Evolutionary conservation across 2,329 filamentous ascomycete species (phyloP), one percentile per base, ranked within the genome.

Genomic region (Beauveria sp.): DNA sequence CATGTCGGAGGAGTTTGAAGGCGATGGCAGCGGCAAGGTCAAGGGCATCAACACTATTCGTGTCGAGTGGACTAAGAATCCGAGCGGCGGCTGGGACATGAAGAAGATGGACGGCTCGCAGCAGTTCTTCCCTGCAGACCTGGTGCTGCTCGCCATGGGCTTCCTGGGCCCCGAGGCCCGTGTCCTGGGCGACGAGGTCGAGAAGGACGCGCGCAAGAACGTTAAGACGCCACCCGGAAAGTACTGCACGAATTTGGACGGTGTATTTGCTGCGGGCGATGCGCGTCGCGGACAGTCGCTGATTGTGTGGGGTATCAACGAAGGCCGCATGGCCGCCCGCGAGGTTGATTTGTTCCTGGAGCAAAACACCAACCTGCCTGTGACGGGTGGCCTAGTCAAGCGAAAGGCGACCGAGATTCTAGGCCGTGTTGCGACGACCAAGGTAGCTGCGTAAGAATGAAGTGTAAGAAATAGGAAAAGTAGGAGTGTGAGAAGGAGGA

Each of bases 271-370:
- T 64, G 93, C 93, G 64, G 93, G 93, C 77, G 93, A 98, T 77
- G 97, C 93, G 76, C 89, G 93, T 64, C 89, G 93, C 71, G 93
- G 93, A 62, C 93, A 98, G 79, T 96, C 91, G 61, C 81, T 98
- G 63, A 97, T 98, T 76, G 93, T 98, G 67, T 98, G 93, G 89
- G 93, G 93, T 73, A 98, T 98, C 81, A 98, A 98, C 73, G 93
- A 98, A 79, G 93, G 93, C 70, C 90, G 93, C 69, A 90, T 95
- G 79, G 88, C 89, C 69, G 93, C 93, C 70, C 89, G 93, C 65
- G 93, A 98, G 75, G 89, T 97, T 62, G 93, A 98, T 74, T 76
- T 91, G 58, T 96, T 86, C 81, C 88, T 98, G 50, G 90, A 90
- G 75, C 85, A 88, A 65, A 84, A 85, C 71, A 93, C 90, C 63